Percentiles rank a stretch among this genome's conserved stretches.
These are phyloP conservation scores for Aureobasidium namibiae DNA, from an alignment of 2,329 filamentous ascomycete genomes.

Conservation along the genomic window DNA sequence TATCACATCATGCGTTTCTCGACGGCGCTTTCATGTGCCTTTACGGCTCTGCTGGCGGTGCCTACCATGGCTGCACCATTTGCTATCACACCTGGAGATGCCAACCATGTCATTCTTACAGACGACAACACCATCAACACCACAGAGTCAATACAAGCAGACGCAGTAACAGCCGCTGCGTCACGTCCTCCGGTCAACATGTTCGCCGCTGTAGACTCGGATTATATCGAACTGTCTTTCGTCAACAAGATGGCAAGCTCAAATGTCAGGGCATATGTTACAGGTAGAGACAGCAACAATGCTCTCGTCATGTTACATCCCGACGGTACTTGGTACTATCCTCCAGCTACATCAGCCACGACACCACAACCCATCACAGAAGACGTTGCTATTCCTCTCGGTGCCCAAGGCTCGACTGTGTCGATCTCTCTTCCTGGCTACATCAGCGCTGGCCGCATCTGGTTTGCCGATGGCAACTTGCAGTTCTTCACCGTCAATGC, in stretches of 20 bases:
- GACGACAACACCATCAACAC: constrained; percentile 21
- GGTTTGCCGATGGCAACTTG: constrained; percentile 37
- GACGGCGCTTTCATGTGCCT: constrained; percentile 8
- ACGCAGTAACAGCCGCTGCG: neutral
- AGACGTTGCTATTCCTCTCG: constrained; percentile 38
- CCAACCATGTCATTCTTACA: constrained; percentile 20
- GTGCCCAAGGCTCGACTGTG: constrained; percentile 29
- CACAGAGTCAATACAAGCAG: constrained; percentile 13
- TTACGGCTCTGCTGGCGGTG: constrained; percentile 8
- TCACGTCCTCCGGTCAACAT: neutral
- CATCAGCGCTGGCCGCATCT: constrained; percentile 37
- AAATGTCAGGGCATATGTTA: constrained; percentile 38
- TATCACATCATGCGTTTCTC: constrained; percentile 7
- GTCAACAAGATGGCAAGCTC: constrained; percentile 37
- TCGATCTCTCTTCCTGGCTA: constrained; percentile 35
- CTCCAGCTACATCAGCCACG: constrained; percentile 29
- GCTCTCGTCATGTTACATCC: constrained; percentile 37
- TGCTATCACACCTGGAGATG: constrained; percentile 18
- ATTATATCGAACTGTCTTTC: constrained; percentile 21
- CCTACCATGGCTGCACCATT: constrained; percentile 17
- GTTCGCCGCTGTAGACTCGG: neutral
- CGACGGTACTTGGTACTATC: constrained; percentile 37
- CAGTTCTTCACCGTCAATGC: constrained; percentile 35
- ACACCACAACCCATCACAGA: constrained; percentile 31
- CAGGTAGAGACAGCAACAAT: constrained; percentile 34